Conservation (phyloP, 2,329 filamentous ascomycete genomes). For the Trichoderma oligosporum region DNA sequence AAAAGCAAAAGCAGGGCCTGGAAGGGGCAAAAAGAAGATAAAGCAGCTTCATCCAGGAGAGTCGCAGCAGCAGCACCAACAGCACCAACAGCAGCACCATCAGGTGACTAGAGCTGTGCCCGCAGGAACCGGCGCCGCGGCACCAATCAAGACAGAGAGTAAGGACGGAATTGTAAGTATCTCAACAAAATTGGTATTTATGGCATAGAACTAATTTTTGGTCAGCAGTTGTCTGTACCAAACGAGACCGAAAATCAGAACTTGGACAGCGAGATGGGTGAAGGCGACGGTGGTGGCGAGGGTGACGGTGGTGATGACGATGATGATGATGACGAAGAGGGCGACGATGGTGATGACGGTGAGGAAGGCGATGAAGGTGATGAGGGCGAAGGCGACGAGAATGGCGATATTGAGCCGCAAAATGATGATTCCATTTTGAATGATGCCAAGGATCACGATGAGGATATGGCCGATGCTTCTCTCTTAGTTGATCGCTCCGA, state of each 20-base stretch:
- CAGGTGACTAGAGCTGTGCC: constrained; percentile 31
- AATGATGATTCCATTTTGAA: constrained; percentile 31
- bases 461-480: constrained; percentile 37
- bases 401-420: constrained; percentile 37
- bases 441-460: constrained; percentile 33
- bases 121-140: constrained; percentile 35
- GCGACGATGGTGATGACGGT: constrained; percentile 45
- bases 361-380: constrained; percentile 45
- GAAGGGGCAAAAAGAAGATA: constrained; percentile 76
- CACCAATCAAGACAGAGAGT: constrained; percentile 38
- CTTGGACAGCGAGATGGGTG: constrained; percentile 52
- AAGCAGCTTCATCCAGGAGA: constrained; percentile 54
- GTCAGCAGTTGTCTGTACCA: constrained; percentile 38
- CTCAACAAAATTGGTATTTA: too few relatives aligned
- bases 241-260: constrained; percentile 44
- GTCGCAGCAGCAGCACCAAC: constrained; percentile 36
- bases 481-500: constrained; percentile 27
- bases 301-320: constrained; percentile 43
- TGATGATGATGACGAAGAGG: constrained; percentile 42
- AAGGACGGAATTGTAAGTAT: constrained; percentile 39
- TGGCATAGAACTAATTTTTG: background rate
- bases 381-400: constrained; percentile 44
- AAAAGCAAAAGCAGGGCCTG: constrained; percentile 71
- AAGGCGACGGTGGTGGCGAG: constrained; percentile 46
- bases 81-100: constrained; percentile 36